Percentiles rank a stretch among this genome's conserved stretches.
Conservation (phyloP, 106 monocot genomes). For the Cymbidium sinense region DNA sequence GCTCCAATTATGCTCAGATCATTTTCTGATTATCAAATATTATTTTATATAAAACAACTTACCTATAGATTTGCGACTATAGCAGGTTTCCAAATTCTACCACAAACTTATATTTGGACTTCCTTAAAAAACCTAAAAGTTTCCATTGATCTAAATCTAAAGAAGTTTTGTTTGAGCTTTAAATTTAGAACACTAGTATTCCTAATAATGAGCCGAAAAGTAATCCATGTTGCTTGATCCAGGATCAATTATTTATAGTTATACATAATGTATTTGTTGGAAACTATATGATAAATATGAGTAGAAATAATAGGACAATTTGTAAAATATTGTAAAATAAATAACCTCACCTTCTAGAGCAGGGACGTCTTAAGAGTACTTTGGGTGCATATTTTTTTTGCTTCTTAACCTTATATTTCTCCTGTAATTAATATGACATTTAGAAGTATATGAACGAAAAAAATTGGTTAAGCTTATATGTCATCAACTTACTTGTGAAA, state of each 20-base stretch:
- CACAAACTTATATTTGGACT: too few species aligned
- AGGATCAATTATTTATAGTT: neutral
- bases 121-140: neutral
- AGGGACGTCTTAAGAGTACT: slow-evolving; percentile 87
- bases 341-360: slow-evolving; percentile 62
- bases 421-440: slow-evolving; percentile 34
- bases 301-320: neutral
- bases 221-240: neutral
- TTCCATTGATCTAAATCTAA: neutral
- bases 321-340: slow-evolving; percentile 3
- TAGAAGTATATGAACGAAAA: slow-evolving; percentile 8
- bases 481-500: slow-evolving; percentile 65
- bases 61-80: too few species aligned
- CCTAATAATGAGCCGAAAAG: neutral
- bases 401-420: slow-evolving; percentile 90
- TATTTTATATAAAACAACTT: too few species aligned
- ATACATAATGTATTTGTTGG: neutral
- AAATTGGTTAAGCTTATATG: neutral
- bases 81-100: too few species aligned
- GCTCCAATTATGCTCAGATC: too few species aligned
- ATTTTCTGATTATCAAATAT: too few species aligned
- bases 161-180: neutral
- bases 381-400: slow-evolving; percentile 99
- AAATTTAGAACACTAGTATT: neutral
- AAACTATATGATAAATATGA: neutral